Base-by-base conservation (phyloP, 768 basidiomycete genomes). In the Suillus brevipes region DNA sequence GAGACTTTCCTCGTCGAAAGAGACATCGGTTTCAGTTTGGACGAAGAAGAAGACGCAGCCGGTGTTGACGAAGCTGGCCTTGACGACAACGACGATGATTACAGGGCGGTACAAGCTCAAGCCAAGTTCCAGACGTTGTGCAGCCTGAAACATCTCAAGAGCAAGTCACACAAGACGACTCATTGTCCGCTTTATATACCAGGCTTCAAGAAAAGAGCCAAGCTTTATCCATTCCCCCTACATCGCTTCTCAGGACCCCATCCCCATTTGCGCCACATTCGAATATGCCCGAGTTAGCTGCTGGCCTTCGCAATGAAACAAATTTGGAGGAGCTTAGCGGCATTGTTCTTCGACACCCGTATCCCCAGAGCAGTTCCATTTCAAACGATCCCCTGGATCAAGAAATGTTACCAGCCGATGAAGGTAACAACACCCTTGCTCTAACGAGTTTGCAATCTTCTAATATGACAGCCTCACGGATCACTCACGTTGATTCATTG, bases 11-110 rank as follows among this genome's bases (percentile, higher is more conserved):
- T 49, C 20, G 71, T 74, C 67, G 76, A 71, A 66, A 66, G 67
- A 55, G 52, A 18, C 31, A 34, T 25, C 12, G 23, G 28, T 56
- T 63, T 68, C 60, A 65, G 52, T 14, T 34, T 47, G 60, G 60
- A 64, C 53, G 72, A 57, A 28, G 66, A 75, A 64, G 74, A 70
- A 66, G 76, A 75, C 23, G 66, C 68, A 49, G 75, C 77, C 14
- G 71, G 60, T 8, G 49, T 55, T 42, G 75, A 78, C 38, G 72
- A 77, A 59, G 45, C 55, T 1, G 60, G 66, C 60, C 66, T 60
- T 55, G 59, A 67, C 31, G 74, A 70, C 59, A 62, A 73, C 42
- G 66, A 74, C 64, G 75, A 75, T 59, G 76, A 77, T 55, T 77
- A 74, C 65, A 72, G 69, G 34, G 42, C 37, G 37, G 16, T 16